These are phyloP conservation scores for Neocucurbitaria cava DNA, from an alignment of 2,329 filamentous ascomycete species.

Conservation along the genomic window DNA sequence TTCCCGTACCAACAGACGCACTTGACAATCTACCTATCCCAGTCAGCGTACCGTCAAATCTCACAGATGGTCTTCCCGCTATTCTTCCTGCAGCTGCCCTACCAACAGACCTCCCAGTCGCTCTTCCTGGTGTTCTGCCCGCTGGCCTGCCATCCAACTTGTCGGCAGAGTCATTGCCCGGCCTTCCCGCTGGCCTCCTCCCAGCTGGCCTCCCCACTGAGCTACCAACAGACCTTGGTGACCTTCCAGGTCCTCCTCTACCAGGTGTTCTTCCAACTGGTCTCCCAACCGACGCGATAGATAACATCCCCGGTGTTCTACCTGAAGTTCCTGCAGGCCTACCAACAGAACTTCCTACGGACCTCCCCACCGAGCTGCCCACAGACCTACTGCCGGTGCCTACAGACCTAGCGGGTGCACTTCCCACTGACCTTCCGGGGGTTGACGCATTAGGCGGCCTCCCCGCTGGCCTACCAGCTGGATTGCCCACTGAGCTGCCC, in stretches of 20 bases:
- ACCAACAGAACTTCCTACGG: not conserved
- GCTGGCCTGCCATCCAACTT: not conserved
- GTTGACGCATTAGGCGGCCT: not conserved
- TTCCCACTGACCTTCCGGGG: not conserved
- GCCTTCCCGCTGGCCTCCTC: not conserved
- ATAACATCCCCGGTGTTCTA: not conserved
- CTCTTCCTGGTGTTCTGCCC: not conserved
- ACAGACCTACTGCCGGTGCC: not conserved
- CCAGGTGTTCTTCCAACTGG: not conserved
- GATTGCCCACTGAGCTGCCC: not conserved
- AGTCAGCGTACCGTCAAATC: too few species aligned
- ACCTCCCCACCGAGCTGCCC: not conserved
- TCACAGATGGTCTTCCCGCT: not conserved
- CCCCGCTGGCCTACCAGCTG: not conserved
- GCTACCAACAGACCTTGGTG: not conserved
- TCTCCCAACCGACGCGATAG: not conserved
- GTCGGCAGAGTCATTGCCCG: not conserved
- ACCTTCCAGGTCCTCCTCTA: not conserved
- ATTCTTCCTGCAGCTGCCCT: not conserved
- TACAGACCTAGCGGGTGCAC: not conserved
- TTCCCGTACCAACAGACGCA: not conserved
- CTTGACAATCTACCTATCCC: too few species aligned
- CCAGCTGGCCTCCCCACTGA: slow-evolving; percentile 1
- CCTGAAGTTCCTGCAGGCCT: not conserved
- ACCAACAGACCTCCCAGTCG: too few species aligned